Percentiles rank a stretch among this genome's conserved stretches.
These are phyloP conservation scores for Calonectria pauciramosa DNA, from an alignment of 2,329 filamentous ascomycete species.

Conservation along the genomic window DNA sequence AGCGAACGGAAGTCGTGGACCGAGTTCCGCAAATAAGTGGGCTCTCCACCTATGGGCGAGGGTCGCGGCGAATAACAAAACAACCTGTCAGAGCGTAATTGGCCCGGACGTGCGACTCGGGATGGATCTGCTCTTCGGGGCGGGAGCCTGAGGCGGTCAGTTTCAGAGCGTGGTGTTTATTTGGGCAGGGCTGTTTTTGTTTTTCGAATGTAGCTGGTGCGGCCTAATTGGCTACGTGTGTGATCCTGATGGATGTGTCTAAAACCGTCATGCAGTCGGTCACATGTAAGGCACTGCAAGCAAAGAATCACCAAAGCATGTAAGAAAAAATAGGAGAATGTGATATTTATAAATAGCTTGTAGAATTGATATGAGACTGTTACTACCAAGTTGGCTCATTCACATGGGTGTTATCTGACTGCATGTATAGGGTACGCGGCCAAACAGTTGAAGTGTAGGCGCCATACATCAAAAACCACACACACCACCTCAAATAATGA, in stretches of 20 bases:
- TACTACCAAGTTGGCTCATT: neutral
- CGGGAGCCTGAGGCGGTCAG: slow-evolving; percentile 7
- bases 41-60: neutral
- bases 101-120: neutral
- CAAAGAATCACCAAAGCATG: neutral
- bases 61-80: neutral
- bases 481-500: neutral
- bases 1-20: neutral
- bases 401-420: neutral
- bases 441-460: neutral
- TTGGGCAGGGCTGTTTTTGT: neutral
- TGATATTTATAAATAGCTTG: neutral
- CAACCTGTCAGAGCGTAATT: slow-evolving; percentile 3
- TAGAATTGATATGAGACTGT: neutral
- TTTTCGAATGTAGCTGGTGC: neutral
- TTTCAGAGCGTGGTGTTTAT: neutral
- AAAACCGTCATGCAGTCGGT: neutral
- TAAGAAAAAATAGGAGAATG: neutral
- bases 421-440: neutral
- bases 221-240: neutral
- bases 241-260: neutral
- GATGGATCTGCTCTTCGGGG: neutral
- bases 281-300: neutral
- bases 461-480: neutral
- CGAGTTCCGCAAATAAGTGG: neutral